These are phyloP conservation scores for Gaeumannomyces tritici DNA, from an alignment of 2,329 filamentous ascomycete genomes.

Conservation along the genomic window DNA sequence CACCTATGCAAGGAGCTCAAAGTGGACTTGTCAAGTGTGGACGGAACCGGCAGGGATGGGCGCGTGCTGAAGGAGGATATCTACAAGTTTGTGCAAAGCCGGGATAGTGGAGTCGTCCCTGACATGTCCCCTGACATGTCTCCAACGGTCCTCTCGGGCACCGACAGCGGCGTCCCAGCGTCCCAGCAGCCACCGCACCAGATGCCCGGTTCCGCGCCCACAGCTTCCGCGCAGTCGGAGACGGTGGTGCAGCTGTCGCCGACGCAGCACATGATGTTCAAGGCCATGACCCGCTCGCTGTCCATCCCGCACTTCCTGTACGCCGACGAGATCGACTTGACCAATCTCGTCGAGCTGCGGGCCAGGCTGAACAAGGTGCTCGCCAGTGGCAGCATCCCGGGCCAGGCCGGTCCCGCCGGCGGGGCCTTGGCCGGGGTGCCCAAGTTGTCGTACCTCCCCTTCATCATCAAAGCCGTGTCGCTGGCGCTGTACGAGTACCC, in stretches of 20 bases:
- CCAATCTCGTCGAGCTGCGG: constrained; percentile 62
- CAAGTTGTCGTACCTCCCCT: constrained; percentile 84
- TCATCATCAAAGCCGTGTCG: constrained; percentile 93
- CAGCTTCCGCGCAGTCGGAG: constrained; percentile 49
- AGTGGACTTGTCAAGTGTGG: constrained; percentile 67
- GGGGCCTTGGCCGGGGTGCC: constrained; percentile 28
- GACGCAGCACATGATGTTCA: constrained; percentile 91
- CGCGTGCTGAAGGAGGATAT: constrained; percentile 91
- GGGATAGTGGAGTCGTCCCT: constrained; percentile 26
- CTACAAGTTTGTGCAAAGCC: constrained; percentile 53
- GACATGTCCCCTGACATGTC: too few species aligned
- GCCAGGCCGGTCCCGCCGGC: constrained; percentile 29
- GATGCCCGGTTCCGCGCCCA: constrained; percentile 18
- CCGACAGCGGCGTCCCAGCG: neutral
- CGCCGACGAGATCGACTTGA: constrained; percentile 80
- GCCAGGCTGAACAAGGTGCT: constrained; percentile 63
- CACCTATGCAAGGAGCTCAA: constrained; percentile 74
- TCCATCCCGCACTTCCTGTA: constrained; percentile 93
- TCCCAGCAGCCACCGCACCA: neutral
- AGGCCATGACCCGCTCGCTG: constrained; percentile 87
- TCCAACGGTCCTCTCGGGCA: neutral
- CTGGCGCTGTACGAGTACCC: constrained; percentile 74
- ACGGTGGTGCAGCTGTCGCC: constrained; percentile 61
- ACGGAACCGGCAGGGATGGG: constrained; percentile 83
- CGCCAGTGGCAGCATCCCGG: constrained; percentile 11